phyloP scores from a whole-genome alignment of 2,329 filamentous ascomycete genomes.

The Fusarium napiforme region DNA sequence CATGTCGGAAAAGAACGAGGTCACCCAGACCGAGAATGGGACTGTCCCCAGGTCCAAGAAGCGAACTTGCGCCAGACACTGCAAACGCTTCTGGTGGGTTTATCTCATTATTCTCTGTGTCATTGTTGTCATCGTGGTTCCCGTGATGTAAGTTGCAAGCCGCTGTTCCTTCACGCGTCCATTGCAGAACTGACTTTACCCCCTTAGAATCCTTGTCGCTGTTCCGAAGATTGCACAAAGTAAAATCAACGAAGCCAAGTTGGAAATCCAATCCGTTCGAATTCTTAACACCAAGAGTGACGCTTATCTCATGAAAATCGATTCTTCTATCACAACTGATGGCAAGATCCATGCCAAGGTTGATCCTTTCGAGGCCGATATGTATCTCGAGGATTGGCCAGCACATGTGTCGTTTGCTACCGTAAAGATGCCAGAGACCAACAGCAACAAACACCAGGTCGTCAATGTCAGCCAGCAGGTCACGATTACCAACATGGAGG shows the following conservation, averaged over 20 bases:
- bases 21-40: conserved; percentile 51
- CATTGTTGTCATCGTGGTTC: conserved; percentile 65
- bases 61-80: conserved; percentile 58
- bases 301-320: conserved; percentile 63
- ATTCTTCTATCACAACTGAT: conserved; percentile 65
- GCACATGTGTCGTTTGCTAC: conserved; percentile 61
- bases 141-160: conserved; percentile 65
- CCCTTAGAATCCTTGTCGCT: conserved; percentile 63
- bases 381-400: conserved; percentile 64
- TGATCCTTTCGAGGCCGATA: conserved; percentile 61
- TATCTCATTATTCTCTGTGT: conserved; percentile 63
- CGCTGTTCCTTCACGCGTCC: neutral
- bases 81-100: conserved; percentile 70
- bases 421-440: conserved; percentile 64
- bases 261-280: conserved; percentile 63
- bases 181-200: conserved; percentile 15
- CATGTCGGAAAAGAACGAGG: conserved; percentile 54
- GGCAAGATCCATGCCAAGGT: conserved; percentile 63
- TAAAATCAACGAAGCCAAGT: conserved; percentile 64
- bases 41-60: conserved; percentile 48
- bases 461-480: conserved; percentile 65
- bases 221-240: conserved; percentile 67
- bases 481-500: conserved; percentile 57
- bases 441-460: conserved; percentile 58
- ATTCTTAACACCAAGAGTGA: conserved; percentile 59